Evolutionary conservation across 2,329 filamentous ascomycete species (phyloP).

Genomic region (Ceratocystis albifundus): DNA sequence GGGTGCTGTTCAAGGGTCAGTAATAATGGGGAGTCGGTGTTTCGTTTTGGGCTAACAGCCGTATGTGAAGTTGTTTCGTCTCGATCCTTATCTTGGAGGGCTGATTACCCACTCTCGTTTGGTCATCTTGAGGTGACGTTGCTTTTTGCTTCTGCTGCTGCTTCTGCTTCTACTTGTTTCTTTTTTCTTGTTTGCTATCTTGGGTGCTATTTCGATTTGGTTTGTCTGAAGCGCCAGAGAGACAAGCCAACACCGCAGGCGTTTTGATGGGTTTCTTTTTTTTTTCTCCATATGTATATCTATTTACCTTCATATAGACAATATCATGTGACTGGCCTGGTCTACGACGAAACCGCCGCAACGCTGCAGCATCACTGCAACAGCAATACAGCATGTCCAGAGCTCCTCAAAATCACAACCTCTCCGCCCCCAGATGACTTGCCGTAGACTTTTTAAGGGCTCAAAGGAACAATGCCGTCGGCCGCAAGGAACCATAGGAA

Average conservation of each 20-base stretch:
- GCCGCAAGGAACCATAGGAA: neutral
- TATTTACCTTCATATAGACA: neutral
- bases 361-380: too few species aligned
- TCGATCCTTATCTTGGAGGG: too few species aligned
- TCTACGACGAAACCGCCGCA: too few species aligned
- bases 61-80: neutral
- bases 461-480: neutral
- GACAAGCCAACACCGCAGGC: neutral
- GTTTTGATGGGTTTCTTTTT: slow-evolving; percentile 5
- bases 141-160: neutral
- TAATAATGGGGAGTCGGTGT: neutral
- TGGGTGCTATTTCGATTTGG: neutral
- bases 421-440: too few species aligned
- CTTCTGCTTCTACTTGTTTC: neutral
- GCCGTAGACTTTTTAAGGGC: too few species aligned
- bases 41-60: neutral
- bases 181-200: slow-evolving; percentile 5
- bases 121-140: neutral
- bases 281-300: neutral
- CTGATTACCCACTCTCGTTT: too few species aligned
- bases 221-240: neutral
- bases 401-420: too few species aligned
- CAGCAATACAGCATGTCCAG: too few species aligned
- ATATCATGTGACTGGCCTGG: slow-evolving; percentile 1
- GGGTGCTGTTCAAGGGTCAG: neutral